Evolutionary conservation across 345 rosid species (phyloP).

Genomic region (Syzygium grande): DNA sequence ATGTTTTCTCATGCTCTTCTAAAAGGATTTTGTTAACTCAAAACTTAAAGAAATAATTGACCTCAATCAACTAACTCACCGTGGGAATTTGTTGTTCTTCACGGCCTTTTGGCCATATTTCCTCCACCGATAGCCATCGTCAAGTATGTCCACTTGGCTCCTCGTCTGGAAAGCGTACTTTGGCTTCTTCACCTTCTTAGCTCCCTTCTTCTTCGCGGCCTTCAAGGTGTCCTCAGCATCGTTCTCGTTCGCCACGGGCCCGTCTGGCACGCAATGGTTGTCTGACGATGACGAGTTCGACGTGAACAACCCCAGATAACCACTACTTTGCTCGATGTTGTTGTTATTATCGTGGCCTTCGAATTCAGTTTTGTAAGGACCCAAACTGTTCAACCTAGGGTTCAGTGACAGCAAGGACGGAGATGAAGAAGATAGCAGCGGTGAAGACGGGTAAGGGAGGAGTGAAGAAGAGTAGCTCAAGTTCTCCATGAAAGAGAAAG

Average conservation of each 20-base stretch:
- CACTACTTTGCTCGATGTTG: neutral
- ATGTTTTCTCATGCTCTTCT: neutral
- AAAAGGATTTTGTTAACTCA: neutral
- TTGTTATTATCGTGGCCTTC: neutral
- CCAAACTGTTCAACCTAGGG: neutral
- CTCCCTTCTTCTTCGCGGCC: slow-evolving; percentile 6
- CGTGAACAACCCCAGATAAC: neutral
- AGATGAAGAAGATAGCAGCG: slow-evolving; percentile 11
- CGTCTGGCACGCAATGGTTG: neutral
- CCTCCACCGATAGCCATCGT: slow-evolving; percentile 8
- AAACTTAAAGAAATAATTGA: neutral
- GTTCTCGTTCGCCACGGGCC: neutral
- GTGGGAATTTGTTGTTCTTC: slow-evolving; percentile 5
- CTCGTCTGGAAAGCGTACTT: slow-evolving; percentile 1
- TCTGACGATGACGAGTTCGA: neutral
- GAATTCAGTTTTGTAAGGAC: neutral
- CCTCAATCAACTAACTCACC: neutral
- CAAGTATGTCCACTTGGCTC: slow-evolving; percentile 6
- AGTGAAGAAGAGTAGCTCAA: neutral
- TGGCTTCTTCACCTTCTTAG: neutral
- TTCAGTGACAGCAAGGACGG: slow-evolving; percentile 9
- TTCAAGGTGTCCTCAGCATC: neutral
- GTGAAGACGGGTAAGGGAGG: neutral
- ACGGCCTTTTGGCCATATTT: slow-evolving; percentile 8
- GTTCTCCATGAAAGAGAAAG: slow-evolving; percentile 7